Evolutionary conservation across 1,284 basidiomycete species (phyloP), one percentile per base, ranked within the genome.

Genomic region (Ganoderma multipileum): DNA sequence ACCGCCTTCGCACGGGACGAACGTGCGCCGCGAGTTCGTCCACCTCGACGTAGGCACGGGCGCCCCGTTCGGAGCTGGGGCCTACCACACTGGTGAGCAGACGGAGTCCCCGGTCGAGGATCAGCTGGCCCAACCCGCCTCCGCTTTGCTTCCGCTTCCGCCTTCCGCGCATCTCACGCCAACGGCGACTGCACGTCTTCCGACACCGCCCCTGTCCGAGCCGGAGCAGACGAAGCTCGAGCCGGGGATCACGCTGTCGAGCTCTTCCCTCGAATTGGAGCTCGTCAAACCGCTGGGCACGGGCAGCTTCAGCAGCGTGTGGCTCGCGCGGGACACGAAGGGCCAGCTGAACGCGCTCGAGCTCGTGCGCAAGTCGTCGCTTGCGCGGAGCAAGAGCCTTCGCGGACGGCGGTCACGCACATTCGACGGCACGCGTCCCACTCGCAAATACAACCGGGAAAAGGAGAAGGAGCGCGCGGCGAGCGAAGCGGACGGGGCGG

Each of bases 281-380:
- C 84, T 95, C 6, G 76, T 88, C 23, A 82, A 83, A 3, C 81
- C 84, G 3, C 83, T 95, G 4, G 93, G 93, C 6, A 87, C 90
- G 65, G 93, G 93, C 44, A 89, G 92, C 0, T 95, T 95, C 77
- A 91, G 90, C 59, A 84, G 84, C 57, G 93, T 95, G 2, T 95
- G 93, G 92, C 86, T 92, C 0, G 92, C 91, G 1, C 80, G 85
- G 54, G 87, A 90, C 71, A 73, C 81, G 77, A 50, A 83, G 78
- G 67, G 81, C 74, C 59, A 81, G 81, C 71, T 85, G 41, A 73
- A 75, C 42, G 75, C 72, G 20, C 72, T 77, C 9, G 76, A 76
- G 62, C 73, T 78, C 14, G 70, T 85, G 3, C 80, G 87, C 28
- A 80, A 83, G 44, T 79, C 84, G 50, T 79, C 81, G 44, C 73